Evolutionary conservation across 202 grass and related monocot genomes (phyloP).

Genomic region (Elaeis oleifera): DNA sequence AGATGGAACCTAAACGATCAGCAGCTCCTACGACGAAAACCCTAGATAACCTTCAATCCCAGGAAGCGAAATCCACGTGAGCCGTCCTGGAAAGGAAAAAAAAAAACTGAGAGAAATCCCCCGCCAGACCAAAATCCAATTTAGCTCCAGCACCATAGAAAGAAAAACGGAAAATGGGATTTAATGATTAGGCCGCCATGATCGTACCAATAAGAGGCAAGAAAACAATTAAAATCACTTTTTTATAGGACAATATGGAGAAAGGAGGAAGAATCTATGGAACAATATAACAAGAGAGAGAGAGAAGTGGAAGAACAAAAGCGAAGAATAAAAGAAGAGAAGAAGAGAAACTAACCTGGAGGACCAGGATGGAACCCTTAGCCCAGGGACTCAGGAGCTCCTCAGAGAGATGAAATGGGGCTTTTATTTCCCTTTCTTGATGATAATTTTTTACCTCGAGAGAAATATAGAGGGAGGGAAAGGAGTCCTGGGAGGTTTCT

Average conservation of each 20-base stretch:
- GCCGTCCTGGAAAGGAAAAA: not conserved
- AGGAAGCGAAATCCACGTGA: not conserved
- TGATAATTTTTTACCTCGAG: not conserved
- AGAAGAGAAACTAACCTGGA: slow-evolving; percentile 6
- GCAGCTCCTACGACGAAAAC: not conserved
- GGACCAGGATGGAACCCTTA: slow-evolving; percentile 1
- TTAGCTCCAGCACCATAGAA: not conserved
- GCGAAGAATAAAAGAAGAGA: not conserved
- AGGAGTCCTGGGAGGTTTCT: no score
- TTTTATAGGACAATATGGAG: slow-evolving; percentile 18
- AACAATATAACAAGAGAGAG: slow-evolving; percentile 20
- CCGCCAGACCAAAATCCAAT: not conserved
- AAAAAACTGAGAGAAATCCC: not conserved
- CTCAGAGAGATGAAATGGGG: slow-evolving; percentile 16
- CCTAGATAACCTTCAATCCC: not conserved
- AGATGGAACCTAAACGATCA: not conserved
- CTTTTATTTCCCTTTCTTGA: not conserved
- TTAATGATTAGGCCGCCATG: slow-evolving; percentile 10
- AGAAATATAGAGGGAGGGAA: no score
- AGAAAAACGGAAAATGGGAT: slow-evolving; percentile 7
- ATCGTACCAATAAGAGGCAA: slow-evolving; percentile 27
- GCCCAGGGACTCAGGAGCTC: slow-evolving; percentile 34
- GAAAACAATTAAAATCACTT: slow-evolving; percentile 13
- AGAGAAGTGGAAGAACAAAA: slow-evolving; percentile 13
- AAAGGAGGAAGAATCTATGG: slow-evolving; percentile 7